These are phyloP conservation scores for Vigna hirtella DNA, from an alignment of 306 rosid genomes.

Conservation along the genomic window DNA sequence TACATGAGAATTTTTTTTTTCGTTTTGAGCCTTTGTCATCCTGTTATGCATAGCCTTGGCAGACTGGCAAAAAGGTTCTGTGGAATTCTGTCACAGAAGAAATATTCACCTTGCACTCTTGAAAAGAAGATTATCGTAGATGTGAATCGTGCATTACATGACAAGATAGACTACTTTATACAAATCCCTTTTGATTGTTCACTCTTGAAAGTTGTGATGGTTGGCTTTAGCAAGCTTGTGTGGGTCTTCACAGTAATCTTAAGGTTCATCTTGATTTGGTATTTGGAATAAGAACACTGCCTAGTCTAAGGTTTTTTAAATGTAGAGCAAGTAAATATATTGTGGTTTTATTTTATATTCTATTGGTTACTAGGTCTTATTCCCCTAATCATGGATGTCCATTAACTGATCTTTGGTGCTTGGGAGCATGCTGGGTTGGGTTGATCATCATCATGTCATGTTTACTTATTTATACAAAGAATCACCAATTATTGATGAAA, in stretches of 20 bases:
- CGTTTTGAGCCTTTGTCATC: slow-evolving; percentile 5
- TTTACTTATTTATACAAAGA: not conserved
- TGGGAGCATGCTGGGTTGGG: not conserved
- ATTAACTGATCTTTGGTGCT: not conserved
- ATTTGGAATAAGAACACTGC: slow-evolving; percentile 16
- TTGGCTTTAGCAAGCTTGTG: slow-evolving; percentile 31
- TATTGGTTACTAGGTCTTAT: not conserved
- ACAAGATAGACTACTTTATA: not conserved
- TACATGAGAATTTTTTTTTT: not conserved
- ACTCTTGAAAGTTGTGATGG: slow-evolving; percentile 16
- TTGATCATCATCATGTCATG: not conserved
- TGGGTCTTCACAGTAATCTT: not conserved
- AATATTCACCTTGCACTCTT: slow-evolving; percentile 17
- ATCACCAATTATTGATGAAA: slow-evolving; percentile 14
- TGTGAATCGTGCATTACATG: slow-evolving; percentile 6
- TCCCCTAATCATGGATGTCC: slow-evolving; percentile 3
- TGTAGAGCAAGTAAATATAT: slow-evolving; percentile 3
- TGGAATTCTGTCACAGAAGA: slow-evolving; percentile 4
- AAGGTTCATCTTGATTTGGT: slow-evolving; percentile 33
- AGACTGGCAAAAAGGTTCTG: slow-evolving; percentile 27
- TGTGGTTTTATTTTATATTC: not conserved
- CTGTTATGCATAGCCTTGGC: not conserved
- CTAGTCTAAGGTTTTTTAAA: slow-evolving; percentile 13
- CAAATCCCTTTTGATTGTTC: slow-evolving; percentile 18
- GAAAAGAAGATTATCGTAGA: slow-evolving; percentile 21